phyloP scores from a whole-genome alignment of 1,284 basidiomycete genomes.

The Melampsora americana region DNA sequence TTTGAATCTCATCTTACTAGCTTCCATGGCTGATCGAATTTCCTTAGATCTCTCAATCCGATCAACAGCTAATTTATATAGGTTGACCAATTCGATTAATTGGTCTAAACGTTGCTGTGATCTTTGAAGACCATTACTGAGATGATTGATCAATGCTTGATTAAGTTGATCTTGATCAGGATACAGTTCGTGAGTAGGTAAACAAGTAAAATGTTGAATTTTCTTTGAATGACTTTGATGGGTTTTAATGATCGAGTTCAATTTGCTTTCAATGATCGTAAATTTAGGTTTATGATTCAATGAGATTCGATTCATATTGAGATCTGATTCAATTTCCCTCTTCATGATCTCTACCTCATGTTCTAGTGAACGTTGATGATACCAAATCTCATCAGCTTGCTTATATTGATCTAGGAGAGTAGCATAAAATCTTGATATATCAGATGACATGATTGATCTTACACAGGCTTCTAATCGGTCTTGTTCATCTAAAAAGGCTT shows the following conservation, averaged over 20 bases:
- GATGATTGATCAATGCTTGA: constrained; percentile 1
- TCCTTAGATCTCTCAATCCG: constrained; percentile 4
- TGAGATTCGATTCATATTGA: constrained; percentile 13
- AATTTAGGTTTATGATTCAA: constrained; percentile 1
- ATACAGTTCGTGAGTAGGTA: constrained; percentile 26
- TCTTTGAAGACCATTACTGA: constrained; percentile 1
- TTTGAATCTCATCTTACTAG: constrained; percentile 8
- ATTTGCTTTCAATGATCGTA: not conserved
- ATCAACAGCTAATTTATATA: constrained; percentile 23
- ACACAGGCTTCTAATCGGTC: constrained; percentile 34
- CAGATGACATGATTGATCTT: constrained; percentile 1
- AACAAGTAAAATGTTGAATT: constrained; percentile 15
- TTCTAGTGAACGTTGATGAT: constrained; percentile 16
- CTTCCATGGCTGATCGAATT: constrained; percentile 13
- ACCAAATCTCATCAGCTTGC: constrained; percentile 40
- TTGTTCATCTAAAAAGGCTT: constrained; percentile 38
- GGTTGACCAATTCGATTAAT: constrained; percentile 5
- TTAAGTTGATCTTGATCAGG: constrained; percentile 28
- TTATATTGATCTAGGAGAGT: constrained; percentile 37
- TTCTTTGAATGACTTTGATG: constrained; percentile 12
- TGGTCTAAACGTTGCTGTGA: constrained; percentile 11
- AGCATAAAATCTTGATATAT: constrained; percentile 23
- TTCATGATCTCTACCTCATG: constrained; percentile 17
- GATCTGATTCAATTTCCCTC: constrained; percentile 15
- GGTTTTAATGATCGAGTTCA: not conserved